Conservation (phyloP, 2,329 filamentous ascomycete genomes). For the Pseudocercospora fijiensis region DNA sequence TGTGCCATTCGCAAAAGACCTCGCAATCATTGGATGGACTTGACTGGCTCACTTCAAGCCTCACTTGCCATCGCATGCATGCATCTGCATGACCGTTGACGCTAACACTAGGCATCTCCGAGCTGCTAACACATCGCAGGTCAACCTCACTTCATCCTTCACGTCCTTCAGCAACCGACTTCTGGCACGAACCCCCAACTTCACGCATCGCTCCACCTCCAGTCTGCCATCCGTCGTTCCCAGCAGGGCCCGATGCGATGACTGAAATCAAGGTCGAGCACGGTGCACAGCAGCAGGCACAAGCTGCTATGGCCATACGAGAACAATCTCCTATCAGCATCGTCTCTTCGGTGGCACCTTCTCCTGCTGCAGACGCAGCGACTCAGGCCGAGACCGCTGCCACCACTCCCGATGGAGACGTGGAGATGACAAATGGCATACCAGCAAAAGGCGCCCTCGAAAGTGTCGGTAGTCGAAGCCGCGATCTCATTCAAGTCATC, state of each 20-base stretch:
- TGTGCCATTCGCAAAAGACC: not conserved
- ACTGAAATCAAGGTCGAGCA: slow-evolving; percentile 7
- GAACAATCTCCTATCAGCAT: slow-evolving; percentile 5
- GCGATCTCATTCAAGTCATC: slow-evolving; percentile 64
- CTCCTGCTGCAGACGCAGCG: not conserved
- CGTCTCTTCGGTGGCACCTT: not conserved
- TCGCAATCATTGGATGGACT: not conserved
- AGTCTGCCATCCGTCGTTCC: not conserved
- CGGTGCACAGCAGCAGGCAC: not conserved
- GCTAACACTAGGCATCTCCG: not conserved
- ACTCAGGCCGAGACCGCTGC: slow-evolving; percentile 2
- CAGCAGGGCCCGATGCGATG: not conserved
- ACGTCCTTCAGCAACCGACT: not conserved
- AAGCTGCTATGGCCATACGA: slow-evolving; percentile 6
- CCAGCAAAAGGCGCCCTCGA: slow-evolving; percentile 37
- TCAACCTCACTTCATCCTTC: not conserved
- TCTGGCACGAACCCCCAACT: not conserved
- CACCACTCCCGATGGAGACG: slow-evolving; percentile 7
- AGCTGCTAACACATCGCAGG: not conserved
- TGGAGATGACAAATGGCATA: slow-evolving; percentile 12
- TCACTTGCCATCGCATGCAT: not conserved
- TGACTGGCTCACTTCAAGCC: slow-evolving; percentile 6
- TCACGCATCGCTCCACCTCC: slow-evolving; percentile 5
- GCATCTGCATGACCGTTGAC: slow-evolving; percentile 2
- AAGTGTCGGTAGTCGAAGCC: slow-evolving; percentile 62